These are phyloP conservation scores for Carex parvula DNA, from an alignment of 176 grass and related monocot species.

Conservation along the genomic window DNA sequence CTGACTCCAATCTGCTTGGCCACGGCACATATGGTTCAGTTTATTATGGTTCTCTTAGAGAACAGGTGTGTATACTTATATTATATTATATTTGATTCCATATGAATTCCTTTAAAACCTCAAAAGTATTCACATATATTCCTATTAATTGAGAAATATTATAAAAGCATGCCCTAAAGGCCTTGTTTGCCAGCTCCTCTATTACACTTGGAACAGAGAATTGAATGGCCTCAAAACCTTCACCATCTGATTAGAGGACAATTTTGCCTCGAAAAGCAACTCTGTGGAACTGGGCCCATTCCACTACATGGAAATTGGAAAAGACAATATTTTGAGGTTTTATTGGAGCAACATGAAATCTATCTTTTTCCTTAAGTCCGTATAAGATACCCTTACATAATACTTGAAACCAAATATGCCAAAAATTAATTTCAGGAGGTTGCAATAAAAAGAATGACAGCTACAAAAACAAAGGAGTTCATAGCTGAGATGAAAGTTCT, in stretches of 20 bases:
- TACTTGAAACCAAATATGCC: constrained; percentile 1
- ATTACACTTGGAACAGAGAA: neutral
- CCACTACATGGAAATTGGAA: neutral
- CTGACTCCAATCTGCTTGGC: constrained; percentile 91
- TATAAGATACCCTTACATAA: neutral
- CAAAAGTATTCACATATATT: neutral
- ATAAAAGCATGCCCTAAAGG: neutral
- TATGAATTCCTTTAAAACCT: neutral
- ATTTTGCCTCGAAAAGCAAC: neutral
- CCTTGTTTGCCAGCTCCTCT: neutral
- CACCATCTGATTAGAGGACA: neutral
- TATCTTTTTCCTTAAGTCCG: neutral
- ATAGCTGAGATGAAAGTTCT: constrained; percentile 96
- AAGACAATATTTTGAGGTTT: neutral
- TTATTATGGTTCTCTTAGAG: constrained; percentile 87
- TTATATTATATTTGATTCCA: neutral
- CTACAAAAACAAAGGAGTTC: constrained; percentile 97
- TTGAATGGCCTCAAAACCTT: neutral
- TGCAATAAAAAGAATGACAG: constrained; percentile 97
- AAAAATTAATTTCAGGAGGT: constrained; percentile 59
- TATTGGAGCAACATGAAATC: neutral
- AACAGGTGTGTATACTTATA: constrained; percentile 56
- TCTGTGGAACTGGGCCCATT: neutral
- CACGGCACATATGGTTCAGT: constrained; percentile 98
- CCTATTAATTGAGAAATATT: neutral